phyloP scores from a whole-genome alignment of 2,329 filamentous ascomycete genomes.

The Aspergillus udagawae region DNA sequence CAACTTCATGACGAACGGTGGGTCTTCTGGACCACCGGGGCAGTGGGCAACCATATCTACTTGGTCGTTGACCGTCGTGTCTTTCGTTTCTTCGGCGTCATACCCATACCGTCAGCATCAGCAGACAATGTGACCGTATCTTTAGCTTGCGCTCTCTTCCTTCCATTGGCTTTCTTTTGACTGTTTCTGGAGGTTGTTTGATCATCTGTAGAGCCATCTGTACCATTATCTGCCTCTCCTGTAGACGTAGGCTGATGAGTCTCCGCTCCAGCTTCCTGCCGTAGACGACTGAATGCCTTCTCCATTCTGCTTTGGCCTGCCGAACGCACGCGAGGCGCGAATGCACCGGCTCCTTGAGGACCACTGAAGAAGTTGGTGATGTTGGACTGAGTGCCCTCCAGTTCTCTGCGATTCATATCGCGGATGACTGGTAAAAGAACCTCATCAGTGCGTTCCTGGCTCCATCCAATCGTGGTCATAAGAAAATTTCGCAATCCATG shows the following conservation, averaged over 20 bases:
- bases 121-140: not conserved
- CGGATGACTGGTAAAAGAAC: conserved; percentile 91
- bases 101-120: conserved; percentile 9
- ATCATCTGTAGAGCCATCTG: conserved; percentile 5
- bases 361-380: conserved; percentile 92
- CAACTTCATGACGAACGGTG: conserved; percentile 16
- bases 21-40: not conserved
- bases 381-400: conserved; percentile 91
- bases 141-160: conserved; percentile 12
- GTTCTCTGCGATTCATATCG: conserved; percentile 86
- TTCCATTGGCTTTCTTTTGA: conserved; percentile 11
- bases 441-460: conserved; percentile 86
- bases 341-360: conserved; percentile 53
- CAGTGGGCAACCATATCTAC: not conserved
- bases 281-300: conserved; percentile 66
- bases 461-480: conserved; percentile 92
- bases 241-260: conserved; percentile 14
- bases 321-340: conserved; percentile 64
- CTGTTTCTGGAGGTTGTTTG: not conserved
- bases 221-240: conserved; percentile 1
- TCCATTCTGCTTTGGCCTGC: conserved; percentile 69
- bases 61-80: conserved; percentile 12
- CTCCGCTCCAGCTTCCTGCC: conserved; percentile 47
- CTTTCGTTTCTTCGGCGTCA: conserved; percentile 24
- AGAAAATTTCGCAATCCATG: conserved; percentile 79